phyloP scores from a whole-genome alignment of 116 monocot species.

The Iris pallida region DNA sequence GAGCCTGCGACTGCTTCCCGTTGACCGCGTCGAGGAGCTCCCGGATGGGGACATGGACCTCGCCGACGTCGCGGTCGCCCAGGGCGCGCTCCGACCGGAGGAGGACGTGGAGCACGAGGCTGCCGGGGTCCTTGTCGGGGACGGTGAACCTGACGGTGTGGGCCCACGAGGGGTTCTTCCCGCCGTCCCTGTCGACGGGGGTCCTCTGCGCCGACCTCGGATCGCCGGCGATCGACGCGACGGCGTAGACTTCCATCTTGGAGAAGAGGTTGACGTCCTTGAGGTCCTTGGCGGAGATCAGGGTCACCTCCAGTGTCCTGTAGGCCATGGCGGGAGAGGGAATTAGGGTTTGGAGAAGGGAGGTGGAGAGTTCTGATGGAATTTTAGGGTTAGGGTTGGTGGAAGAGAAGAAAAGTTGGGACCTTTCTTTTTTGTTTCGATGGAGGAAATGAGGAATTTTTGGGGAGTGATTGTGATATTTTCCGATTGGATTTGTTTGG shows the following conservation, averaged over 20 bases:
- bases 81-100: conserved; percentile 52
- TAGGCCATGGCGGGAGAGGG: conserved; percentile 26
- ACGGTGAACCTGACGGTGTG: conserved; percentile 27
- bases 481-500: background rate
- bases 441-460: too few species aligned
- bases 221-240: conserved; percentile 63
- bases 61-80: conserved; percentile 85
- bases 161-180: conserved; percentile 68
- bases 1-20: background rate
- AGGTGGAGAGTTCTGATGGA: too few species aligned
- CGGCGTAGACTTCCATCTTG: conserved; percentile 84
- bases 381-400: background rate
- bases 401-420: conserved; percentile 9
- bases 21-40: conserved; percentile 39
- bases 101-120: conserved; percentile 35
- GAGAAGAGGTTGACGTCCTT: conserved; percentile 61
- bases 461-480: too few species aligned
- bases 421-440: background rate
- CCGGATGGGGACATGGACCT: conserved; percentile 54
- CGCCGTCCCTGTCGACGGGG: conserved; percentile 33
- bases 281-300: conserved; percentile 88
- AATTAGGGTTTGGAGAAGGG: background rate
- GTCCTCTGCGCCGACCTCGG: conserved; percentile 44
- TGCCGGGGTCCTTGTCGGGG: conserved; percentile 7
- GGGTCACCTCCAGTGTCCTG: conserved; percentile 62